Evolutionary conservation across 106 monocot genomes (phyloP), one percentile per base, ranked within the genome.

Genomic region (Alisma plantagoaquatica): DNA sequence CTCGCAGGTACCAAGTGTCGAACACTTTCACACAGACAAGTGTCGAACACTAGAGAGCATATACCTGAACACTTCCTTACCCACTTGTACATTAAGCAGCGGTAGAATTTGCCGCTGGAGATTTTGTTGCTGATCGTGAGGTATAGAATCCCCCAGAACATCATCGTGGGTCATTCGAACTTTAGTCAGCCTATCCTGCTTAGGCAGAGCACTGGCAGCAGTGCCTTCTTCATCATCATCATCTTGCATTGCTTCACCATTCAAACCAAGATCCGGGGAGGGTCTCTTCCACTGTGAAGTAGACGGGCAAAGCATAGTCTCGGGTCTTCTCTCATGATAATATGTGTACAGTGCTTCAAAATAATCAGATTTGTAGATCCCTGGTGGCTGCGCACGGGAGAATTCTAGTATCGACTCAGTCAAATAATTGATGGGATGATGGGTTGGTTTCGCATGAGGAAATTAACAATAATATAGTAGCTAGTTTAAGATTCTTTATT

Each of bases 271-370:
- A 29, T 69, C 60, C 31, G n/a, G n/a, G n/a, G 69, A 58, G 2
- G 69, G 46, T 26, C 69, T 60, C 51, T 69, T 69, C 69, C 69
- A 69, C 44, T 69, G 60, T 1, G 69, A 60, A 4, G 69, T 69
- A 26, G 60, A 21, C 31, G 69, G 69, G 23, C 44, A 69, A 17
- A 44, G 42, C 23, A 69, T 18, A 0, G 27, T 27, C 45, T 69
- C 60, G 32, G 69, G 69, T 59, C 54, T 69, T 44, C 60, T 60
- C 43, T 69, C 69, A 60, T 69, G 69, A 29, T 69, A 60, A 43
- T 60, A 60, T 24, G 10, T 50, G 31, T 69, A 69, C 20, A 69
- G 45, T 23, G 60, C 26, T 24, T 69, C 69, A 31, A 69, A 53
- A 32, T 69, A 69, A 42, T 69, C 69, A 8, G 27, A 60, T 31